phyloP scores from a whole-genome alignment of 805 yeast species.

The Pichia ethanolica region DNA sequence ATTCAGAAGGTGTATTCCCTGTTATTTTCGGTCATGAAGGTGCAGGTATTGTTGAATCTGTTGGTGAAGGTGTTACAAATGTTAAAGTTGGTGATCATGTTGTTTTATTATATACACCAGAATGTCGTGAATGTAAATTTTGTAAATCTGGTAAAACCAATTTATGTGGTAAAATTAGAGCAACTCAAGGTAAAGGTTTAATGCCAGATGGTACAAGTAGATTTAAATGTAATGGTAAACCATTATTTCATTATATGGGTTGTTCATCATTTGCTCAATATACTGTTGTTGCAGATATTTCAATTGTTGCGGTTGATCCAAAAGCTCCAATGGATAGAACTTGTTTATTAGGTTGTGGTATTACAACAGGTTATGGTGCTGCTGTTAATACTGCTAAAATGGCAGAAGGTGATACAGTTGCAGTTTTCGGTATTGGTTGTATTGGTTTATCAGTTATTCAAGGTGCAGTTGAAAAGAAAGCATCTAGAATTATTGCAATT shows the following conservation, averaged over 20 bases:
- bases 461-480: constrained; percentile 83
- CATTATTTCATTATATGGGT: constrained; percentile 92
- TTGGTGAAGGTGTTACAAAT: constrained; percentile 88
- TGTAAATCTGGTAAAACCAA: constrained; percentile 94
- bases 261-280: constrained; percentile 95
- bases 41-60: constrained; percentile 91
- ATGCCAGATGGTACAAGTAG: constrained; percentile 98
- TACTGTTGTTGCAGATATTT: constrained; percentile 96
- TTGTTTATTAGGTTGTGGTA: constrained; percentile 95
- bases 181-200: constrained; percentile 96
- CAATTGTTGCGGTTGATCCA: constrained; percentile 86
- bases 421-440: constrained; percentile 96
- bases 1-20: constrained; percentile 96
- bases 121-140: constrained; percentile 91
- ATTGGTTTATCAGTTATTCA: constrained; percentile 95
- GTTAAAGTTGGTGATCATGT: constrained; percentile 94
- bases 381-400: constrained; percentile 92
- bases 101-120: constrained; percentile 92
- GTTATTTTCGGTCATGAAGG: constrained; percentile 95
- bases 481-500: constrained; percentile 73
- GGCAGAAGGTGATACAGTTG: constrained; percentile 85
- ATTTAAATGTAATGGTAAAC: constrained; percentile 80
- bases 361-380: constrained; percentile 97
- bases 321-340: constrained; percentile 79
- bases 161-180: constrained; percentile 91